Base-by-base conservation (phyloP, 495 filamentous ascomycete genomes). In the Annulohypoxylon maeteangense region DNA sequence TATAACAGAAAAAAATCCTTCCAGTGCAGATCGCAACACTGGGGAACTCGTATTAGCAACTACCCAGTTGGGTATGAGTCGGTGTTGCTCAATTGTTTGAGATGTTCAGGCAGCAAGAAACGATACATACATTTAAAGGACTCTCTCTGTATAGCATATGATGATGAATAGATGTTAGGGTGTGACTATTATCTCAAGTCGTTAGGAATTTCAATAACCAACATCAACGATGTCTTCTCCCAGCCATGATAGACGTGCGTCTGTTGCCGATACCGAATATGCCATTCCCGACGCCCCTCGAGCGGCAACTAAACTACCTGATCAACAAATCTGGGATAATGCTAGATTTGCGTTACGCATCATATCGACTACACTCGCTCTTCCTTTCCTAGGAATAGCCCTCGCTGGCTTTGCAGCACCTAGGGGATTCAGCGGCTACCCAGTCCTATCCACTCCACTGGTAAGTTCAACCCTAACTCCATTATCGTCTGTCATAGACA, bases 281-380 rank as follows among this genome's bases (percentile, higher is more conserved):
- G 14, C 16, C 1, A 18, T 20, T 2, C 44, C 45, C 4, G 40
- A 54, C 7, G 27, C 34, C 20, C 36, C n/a, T 29, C 47, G 14
- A n/a, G 14, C 36, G 6, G 12, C 54, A 25, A 18, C 32, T 20
- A 29, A 48, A 61, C 45, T 12, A 12, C 42, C 31, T 14, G 1
- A 60, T 16, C 60, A 70, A 8, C 8, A 12, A 0, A 1, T 42
- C 8, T 70, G 67, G 67, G 23, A 65, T 14, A 70, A 14, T 11
- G 60, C 54, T 0, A 59, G 40, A 20, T 25, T 64, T 53, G 32
- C 16, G 16, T 27, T 70, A 20, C 67, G 67, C 11, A 60, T 70
- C 4, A 10, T 34, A 45, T 70, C 67, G 12, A 27, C 23, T 32
- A 11, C 64, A 10, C 0, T 65, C 10, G 20, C 14, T 20, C 8